Evolutionary conservation across 2,329 filamentous ascomycete species (phyloP), one percentile per base, ranked within the genome.

Genomic region (Epichloe aotearoae): DNA sequence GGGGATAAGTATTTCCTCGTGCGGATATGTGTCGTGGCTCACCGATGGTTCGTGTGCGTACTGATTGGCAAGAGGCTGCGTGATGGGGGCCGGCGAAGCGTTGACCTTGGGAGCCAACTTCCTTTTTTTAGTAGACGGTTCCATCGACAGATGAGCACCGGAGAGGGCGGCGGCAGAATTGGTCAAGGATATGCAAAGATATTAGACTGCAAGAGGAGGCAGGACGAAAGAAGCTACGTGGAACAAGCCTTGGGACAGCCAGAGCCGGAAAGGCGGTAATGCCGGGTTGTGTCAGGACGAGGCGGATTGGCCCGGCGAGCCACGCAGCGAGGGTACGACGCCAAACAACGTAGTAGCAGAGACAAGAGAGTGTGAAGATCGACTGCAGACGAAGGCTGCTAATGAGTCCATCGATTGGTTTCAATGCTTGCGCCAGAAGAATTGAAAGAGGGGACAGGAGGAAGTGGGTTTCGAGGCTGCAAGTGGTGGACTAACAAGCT

Each of bases 61-160:
- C 30, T 48, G 46, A 23, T 36, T 42, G 45, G 40, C 19, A 36
- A 49, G 17, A 40, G 64, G 55, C 53, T 63, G 64, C 54, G 61
- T 53, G 40, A 62, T 64, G 44, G 62, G 62, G 52, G 59, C 58
- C 39, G 60, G 50, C 48, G 64, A 62, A 57, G 63, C 58, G 60
- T 53, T 58, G 57, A 69, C 65, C 57, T 70, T 71, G 37, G 69
- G 69, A 58, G 69, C 69, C 63, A 71, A 62, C 63, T 70, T 70
- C 59, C 69, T 65, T 61, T 67, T 67, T 68, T 71, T 71, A 53
- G 57, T 68, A 44, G 66, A 67, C 55, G 67, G 68, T 62, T 71
- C 69, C 69, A 71, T 71, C 58, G 62, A 61, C 58, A 54, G 41
- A 50, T 33, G 45, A 45, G 40, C 34, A 37, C 37, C 42, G 51